phyloP scores from a whole-genome alignment of 768 basidiomycete genomes.

The Boletus huronensis region DNA sequence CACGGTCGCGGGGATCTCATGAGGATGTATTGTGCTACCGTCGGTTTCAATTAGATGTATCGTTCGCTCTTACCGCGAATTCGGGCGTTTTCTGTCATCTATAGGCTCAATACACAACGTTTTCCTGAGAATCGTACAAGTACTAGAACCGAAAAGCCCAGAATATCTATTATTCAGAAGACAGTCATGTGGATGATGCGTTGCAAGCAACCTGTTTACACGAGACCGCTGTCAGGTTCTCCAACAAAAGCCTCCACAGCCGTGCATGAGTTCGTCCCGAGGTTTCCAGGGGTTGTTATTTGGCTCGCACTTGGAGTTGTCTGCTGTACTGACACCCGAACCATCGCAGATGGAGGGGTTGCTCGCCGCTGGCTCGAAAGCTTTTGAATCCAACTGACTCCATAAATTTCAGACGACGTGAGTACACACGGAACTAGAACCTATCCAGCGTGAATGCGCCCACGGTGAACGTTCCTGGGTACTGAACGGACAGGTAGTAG shows the following conservation, averaged over 20 bases:
- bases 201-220: not conserved
- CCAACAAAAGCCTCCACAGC: not conserved
- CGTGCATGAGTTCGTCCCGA: not conserved
- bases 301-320: not conserved
- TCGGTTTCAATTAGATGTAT: not conserved
- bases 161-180: not conserved
- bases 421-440: not conserved
- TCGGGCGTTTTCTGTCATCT: no score
- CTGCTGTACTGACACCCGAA: no score
- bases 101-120: not conserved
- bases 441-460: not conserved
- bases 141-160: not conserved
- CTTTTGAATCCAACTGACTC: not conserved
- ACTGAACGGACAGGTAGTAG: not conserved
- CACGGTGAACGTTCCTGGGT: not conserved
- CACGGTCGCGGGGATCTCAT: not conserved
- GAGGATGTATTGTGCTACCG: not conserved
- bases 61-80: not conserved
- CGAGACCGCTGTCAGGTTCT: not conserved
- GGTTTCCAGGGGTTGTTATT: not conserved
- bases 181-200: not conserved
- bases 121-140: not conserved
- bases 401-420: not conserved
- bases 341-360: not conserved
- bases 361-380: not conserved